phyloP scores from a whole-genome alignment of 768 basidiomycete genomes.

The Postia placenta region DNA sequence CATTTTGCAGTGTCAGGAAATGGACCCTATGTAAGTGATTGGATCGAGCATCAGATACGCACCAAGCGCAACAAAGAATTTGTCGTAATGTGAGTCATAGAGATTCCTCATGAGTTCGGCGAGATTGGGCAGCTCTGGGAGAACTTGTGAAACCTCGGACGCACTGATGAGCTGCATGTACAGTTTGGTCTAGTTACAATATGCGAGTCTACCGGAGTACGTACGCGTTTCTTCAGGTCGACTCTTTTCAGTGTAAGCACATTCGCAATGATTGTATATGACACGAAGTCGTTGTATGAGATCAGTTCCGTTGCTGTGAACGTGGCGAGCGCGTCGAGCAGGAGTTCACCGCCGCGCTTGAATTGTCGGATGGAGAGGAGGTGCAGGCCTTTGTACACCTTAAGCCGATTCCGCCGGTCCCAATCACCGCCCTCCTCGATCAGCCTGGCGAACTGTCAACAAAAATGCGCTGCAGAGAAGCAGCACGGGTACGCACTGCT shows the following conservation, averaged over 20 bases:
- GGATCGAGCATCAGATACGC: constrained; percentile 13
- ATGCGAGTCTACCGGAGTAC: too few species aligned
- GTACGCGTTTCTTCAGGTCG: constrained; percentile 88
- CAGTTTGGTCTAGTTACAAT: not conserved
- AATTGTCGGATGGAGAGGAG: constrained; percentile 87
- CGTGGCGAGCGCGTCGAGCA: constrained; percentile 88
- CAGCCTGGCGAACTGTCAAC: constrained; percentile 43
- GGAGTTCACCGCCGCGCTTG: constrained; percentile 74
- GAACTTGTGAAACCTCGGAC: constrained; percentile 81
- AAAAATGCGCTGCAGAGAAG: not conserved
- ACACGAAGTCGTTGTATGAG: constrained; percentile 85
- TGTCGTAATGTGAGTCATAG: constrained; percentile 91
- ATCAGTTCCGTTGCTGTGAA: constrained; percentile 92
- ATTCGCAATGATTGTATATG: constrained; percentile 75
- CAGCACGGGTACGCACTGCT: constrained; percentile 47
- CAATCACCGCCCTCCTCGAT: constrained; percentile 97
- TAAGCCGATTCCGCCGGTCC: constrained; percentile 94
- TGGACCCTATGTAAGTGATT: too few species aligned
- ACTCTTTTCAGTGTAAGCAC: constrained; percentile 71
- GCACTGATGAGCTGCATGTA: constrained; percentile 64
- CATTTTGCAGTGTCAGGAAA: constrained; percentile 3
- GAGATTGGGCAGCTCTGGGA: constrained; percentile 79
- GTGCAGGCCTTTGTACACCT: constrained; percentile 90
- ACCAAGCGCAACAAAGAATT: constrained; percentile 91
- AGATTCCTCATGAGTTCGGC: constrained; percentile 81